Evolutionary conservation across 257 asterid genomes (phyloP).

Genomic region (Primulina tabacum): DNA sequence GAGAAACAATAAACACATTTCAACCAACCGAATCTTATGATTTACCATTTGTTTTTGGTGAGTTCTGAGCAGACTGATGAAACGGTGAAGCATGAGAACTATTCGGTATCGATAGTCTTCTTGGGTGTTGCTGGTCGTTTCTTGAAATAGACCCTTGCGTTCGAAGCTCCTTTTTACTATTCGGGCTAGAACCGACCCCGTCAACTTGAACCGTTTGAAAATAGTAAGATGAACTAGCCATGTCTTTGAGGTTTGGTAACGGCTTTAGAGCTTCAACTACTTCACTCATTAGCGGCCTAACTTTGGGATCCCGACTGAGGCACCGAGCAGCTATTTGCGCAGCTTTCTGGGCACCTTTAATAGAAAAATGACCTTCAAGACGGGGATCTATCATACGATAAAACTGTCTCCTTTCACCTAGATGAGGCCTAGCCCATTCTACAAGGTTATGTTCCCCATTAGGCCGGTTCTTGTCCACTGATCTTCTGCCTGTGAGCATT

Average conservation of each 20-base stretch:
- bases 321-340: slow-evolving; percentile 89
- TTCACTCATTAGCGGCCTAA: slow-evolving; percentile 86
- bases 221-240: slow-evolving; percentile 87
- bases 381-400: slow-evolving; percentile 86
- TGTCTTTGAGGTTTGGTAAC: slow-evolving; percentile 83
- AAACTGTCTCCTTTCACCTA: slow-evolving; percentile 70
- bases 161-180: slow-evolving; percentile 41
- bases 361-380: slow-evolving; percentile 88
- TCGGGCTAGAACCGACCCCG: slow-evolving; percentile 58
- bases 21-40: slow-evolving; percentile 31
- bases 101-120: slow-evolving; percentile 71
- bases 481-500: slow-evolving; percentile 88
- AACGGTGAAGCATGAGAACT: slow-evolving; percentile 74
- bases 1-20: slow-evolving; percentile 15
- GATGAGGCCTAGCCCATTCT: slow-evolving; percentile 93
- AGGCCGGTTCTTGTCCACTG: slow-evolving; percentile 94
- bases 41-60: slow-evolving; percentile 77
- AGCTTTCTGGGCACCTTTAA: slow-evolving; percentile 92
- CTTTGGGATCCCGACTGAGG: slow-evolving; percentile 79
- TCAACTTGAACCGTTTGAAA: slow-evolving; percentile 78
- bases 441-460: slow-evolving; percentile 93
- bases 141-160: slow-evolving; percentile 51
- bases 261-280: slow-evolving; percentile 85
- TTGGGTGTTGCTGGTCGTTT: slow-evolving; percentile 59
- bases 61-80: slow-evolving; percentile 58